Conservation (phyloP, 2,329 filamentous ascomycete genomes). For the Beauveria pseudobassiana region DNA sequence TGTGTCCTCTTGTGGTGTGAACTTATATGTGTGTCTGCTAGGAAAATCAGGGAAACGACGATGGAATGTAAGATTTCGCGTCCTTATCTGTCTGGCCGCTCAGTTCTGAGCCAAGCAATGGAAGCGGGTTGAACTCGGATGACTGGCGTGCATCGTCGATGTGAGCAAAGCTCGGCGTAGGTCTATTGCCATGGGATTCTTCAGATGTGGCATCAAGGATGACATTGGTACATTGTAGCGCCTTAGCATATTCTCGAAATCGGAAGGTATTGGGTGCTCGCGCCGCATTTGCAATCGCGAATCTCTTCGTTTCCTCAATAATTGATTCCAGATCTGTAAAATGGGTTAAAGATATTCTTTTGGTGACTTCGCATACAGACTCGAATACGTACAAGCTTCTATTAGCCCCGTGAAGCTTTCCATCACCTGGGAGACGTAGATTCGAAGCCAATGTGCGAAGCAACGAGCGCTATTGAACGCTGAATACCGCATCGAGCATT, state of each 20-base stretch:
- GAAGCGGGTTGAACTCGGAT: constrained; percentile 33
- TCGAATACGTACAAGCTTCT: constrained; percentile 45
- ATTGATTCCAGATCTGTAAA: constrained; percentile 43
- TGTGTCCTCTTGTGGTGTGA: constrained; percentile 45
- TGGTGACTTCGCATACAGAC: no score
- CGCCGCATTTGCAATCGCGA: constrained; percentile 44
- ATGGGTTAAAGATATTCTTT: background rate
- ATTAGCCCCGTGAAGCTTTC: constrained; percentile 49
- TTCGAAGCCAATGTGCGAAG: constrained; percentile 53
- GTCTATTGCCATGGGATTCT: constrained; percentile 36
- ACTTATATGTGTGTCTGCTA: constrained; percentile 56
- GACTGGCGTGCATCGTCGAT: constrained; percentile 25
- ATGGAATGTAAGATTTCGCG: constrained; percentile 48
- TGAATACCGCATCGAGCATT: constrained; percentile 35
- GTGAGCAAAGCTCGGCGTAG: constrained; percentile 28
- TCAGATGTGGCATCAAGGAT: constrained; percentile 48
- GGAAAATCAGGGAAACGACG: constrained; percentile 54
- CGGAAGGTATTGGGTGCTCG: constrained; percentile 44
- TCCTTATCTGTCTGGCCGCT: constrained; percentile 52
- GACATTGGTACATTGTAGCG: constrained; percentile 44
- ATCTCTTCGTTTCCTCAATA: constrained; percentile 38
- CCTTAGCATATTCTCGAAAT: constrained; percentile 48
- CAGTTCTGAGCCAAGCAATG: constrained; percentile 45
- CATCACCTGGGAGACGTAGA: constrained; percentile 46
- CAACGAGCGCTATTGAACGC: constrained; percentile 46